phyloP scores from a whole-genome alignment of 371 early-diverging fungal species.

The Entomophthora muscae region DNA sequence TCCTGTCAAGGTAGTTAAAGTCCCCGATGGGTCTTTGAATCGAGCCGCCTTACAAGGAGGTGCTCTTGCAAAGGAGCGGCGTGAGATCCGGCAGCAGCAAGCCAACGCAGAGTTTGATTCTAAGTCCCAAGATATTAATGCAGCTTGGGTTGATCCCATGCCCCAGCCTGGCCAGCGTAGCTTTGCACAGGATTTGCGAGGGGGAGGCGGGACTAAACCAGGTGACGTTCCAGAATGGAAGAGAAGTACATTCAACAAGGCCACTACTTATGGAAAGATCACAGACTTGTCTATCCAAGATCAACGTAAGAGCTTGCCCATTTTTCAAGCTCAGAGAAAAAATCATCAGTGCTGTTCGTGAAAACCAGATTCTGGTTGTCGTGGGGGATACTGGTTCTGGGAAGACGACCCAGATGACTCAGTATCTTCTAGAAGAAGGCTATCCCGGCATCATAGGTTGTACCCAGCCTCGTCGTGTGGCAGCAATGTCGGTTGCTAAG shows the following conservation, averaged over 20 bases:
- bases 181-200: conserved; percentile 74
- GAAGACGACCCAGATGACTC: conserved; percentile 99
- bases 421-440: conserved; percentile 92
- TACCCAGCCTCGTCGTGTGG: conserved; percentile 99
- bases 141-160: conserved; percentile 92
- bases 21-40: conserved; percentile 91
- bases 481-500: conserved; percentile 97
- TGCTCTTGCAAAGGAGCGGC: conserved; percentile 80
- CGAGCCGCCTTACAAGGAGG: conserved; percentile 88
- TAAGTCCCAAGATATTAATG: conserved; percentile 70
- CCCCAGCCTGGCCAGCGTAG: conserved; percentile 65
- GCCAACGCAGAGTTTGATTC: conserved; percentile 73
- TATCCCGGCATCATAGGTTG: conserved; percentile 89
- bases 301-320: conserved; percentile 80
- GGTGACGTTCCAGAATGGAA: conserved; percentile 88
- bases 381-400: conserved; percentile 98
- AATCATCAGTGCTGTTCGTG: conserved; percentile 63
- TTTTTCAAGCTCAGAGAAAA: conserved; percentile 60
- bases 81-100: conserved; percentile 74
- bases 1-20: conserved; percentile 93
- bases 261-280: conserved; percentile 81
- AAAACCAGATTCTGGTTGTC: conserved; percentile 82
- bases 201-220: conserved; percentile 31
- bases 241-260: conserved; percentile 62
- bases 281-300: conserved; percentile 78